Conservation (phyloP, 805 yeast species). For the Ogataea thermomethanolica region DNA sequence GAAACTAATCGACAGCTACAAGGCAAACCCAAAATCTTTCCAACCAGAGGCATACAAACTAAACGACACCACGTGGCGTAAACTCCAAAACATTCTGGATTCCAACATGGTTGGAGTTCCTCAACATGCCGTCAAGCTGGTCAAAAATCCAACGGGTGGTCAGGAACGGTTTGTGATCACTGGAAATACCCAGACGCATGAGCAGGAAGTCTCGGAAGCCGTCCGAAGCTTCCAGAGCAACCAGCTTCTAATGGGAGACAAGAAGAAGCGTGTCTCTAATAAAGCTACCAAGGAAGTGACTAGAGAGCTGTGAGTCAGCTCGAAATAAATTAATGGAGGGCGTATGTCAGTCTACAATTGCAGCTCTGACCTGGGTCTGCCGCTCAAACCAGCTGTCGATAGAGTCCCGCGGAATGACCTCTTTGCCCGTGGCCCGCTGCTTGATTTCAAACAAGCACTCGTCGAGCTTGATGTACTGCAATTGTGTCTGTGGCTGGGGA, state of each 20-base stretch:
- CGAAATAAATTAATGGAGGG: neutral
- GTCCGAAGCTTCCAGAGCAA: conserved; percentile 2
- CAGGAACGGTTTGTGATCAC: conserved; percentile 25
- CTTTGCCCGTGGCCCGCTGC: conserved; percentile 22
- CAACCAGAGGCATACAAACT: conserved; percentile 11
- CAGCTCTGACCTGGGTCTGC: conserved; percentile 19
- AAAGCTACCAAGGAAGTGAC: neutral
- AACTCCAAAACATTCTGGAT: conserved; percentile 15
- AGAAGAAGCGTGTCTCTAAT: neutral
- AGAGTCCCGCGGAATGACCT: conserved; percentile 42
- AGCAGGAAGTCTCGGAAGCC: conserved; percentile 6
- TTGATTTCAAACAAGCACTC: conserved; percentile 44
- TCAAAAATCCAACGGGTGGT: neutral
- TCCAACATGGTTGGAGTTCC: conserved; percentile 23
- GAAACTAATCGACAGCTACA: conserved; percentile 23
- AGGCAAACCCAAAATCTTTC: conserved; percentile 3
- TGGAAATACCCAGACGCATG: conserved; percentile 20
- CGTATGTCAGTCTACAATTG: neutral
- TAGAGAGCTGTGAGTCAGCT: neutral
- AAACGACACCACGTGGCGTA: conserved; percentile 14
- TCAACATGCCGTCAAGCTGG: conserved; percentile 21
- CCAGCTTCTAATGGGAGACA: neutral
- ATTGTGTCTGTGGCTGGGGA: conserved; percentile 7
- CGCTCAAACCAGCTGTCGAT: conserved; percentile 46
- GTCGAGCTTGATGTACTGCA: conserved; percentile 45